Base-by-base conservation (phyloP, 2,329 filamentous ascomycete species). In the Hypoxylon sp. region DNA sequence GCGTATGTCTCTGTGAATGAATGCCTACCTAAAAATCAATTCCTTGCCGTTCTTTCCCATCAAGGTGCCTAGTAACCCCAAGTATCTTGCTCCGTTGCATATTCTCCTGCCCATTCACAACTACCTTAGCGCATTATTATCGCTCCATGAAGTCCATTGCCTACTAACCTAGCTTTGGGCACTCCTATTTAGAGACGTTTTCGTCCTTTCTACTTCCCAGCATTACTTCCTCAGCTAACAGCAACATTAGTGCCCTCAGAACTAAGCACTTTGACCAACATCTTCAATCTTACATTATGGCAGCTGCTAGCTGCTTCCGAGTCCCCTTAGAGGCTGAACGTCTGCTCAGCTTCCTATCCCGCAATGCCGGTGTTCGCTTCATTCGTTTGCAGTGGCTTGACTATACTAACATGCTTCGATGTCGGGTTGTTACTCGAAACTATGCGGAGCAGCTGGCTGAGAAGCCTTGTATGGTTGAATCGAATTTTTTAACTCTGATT, bases 341-440 rank as follows among this genome's bases (percentile, higher is more conserved):
- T 3, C 20, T 44, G 11, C 3, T 10, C 11, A 11, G 2, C 4
- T 44, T 44, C 17, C 17, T 44, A 11, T 22, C 17, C 7, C 2
- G 11, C 2, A 44, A 44, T 44, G 7, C 2, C 1, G 40, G 20
- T 22, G 40, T 44, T 22, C 7, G 8, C 17, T 44, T 44, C 20
- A 22, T 44, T 44, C 40, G 40, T 44, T 20, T 44, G 17, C 40
- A 44, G 11, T 44, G 40, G 40, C 40, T 44, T 22, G 40, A 44
- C 40, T 44, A 44, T 17, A 44, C 40, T 1, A 44, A 44, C 11
- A 11, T 44, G 40, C n/a, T 44, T 44, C 40, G 40, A 17, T 44
- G 40, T 7, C 40, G 17, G 11, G 17, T 44, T 22, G 17, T 44
- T 5, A 4, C 17, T 4, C 20, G 40, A 22, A n/a, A 42, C 5